Percentiles rank a stretch among this genome's conserved stretches.
These are phyloP conservation scores for Coniochaeta ligniaria DNA, from an alignment of 2,329 filamentous ascomycete genomes.

Conservation along the genomic window DNA sequence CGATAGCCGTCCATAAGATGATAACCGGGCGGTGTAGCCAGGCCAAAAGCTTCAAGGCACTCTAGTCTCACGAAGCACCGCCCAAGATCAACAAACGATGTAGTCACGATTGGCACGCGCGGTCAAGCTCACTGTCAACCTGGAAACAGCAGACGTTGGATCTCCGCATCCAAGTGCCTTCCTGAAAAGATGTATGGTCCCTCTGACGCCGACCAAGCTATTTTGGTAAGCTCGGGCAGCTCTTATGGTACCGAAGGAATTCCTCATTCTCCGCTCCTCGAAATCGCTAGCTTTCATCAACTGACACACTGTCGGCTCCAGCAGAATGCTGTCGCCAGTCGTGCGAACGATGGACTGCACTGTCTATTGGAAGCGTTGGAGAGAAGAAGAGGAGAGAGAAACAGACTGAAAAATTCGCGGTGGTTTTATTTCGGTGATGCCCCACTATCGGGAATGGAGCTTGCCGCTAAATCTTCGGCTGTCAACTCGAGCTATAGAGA, in stretches of 20 bases:
- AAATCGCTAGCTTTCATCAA: constrained; percentile 59
- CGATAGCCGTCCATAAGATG: too few relatives aligned
- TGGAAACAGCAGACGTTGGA: too few relatives aligned
- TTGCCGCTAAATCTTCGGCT: neutral
- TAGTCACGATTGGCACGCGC: too few relatives aligned
- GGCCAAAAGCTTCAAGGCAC: too few relatives aligned
- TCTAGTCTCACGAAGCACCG: too few relatives aligned
- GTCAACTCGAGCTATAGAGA: too few relatives aligned
- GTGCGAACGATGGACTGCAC: constrained; percentile 66
- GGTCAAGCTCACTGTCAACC: too few relatives aligned
- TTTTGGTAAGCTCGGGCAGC: constrained; percentile 45
- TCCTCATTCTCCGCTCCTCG: constrained; percentile 45
- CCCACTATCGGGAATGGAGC: neutral
- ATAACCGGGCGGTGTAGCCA: too few relatives aligned
- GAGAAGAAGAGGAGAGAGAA: constrained; percentile 33
- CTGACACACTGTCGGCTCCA: constrained; percentile 43
- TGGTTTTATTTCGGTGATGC: constrained; percentile 1
- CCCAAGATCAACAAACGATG: too few relatives aligned
- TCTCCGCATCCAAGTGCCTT: neutral
- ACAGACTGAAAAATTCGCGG: constrained; percentile 7
- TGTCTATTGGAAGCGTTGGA: constrained; percentile 76
- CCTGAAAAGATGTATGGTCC: constrained; percentile 48
- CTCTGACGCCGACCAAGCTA: constrained; percentile 84
- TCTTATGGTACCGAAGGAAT: constrained; percentile 44
- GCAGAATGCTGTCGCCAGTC: constrained; percentile 62